Evolutionary conservation across 805 yeast species (phyloP).

Genomic region (Millerago galiae): DNA sequence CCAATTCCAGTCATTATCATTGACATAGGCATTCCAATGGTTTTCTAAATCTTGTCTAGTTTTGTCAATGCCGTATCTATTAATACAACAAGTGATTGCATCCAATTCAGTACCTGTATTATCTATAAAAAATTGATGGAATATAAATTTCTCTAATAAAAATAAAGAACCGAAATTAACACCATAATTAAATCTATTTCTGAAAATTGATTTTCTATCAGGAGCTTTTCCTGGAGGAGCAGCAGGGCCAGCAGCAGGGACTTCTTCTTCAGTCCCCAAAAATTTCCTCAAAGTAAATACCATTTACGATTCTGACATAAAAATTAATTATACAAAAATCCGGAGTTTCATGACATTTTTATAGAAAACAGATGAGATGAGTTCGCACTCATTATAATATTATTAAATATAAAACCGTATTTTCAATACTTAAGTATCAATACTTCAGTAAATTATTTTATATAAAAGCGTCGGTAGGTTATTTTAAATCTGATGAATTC

Average conservation of each 20-base stretch:
- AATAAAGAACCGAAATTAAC: constrained; percentile 82
- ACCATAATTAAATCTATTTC: constrained; percentile 63
- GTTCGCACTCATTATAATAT: too few species aligned
- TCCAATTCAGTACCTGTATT: constrained; percentile 65
- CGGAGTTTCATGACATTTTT: too few species aligned
- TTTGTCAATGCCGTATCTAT: constrained; percentile 44
- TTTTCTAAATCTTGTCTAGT: constrained; percentile 47
- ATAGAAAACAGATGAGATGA: too few species aligned
- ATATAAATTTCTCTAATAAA: constrained; percentile 77
- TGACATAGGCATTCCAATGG: constrained; percentile 62
- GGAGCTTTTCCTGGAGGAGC: constrained; percentile 27
- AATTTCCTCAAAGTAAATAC: constrained; percentile 6
- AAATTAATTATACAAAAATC: too few species aligned
- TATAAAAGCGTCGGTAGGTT: too few species aligned
- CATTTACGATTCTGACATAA: too few species aligned
- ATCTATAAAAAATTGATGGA: constrained; percentile 51
- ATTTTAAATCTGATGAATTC: too few species aligned
- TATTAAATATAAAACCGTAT: too few species aligned
- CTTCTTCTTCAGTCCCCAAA: not conserved
- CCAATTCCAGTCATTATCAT: constrained; percentile 78
- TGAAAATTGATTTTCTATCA: constrained; percentile 43
- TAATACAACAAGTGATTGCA: constrained; percentile 49
- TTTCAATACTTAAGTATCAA: too few species aligned
- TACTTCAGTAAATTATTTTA: too few species aligned
- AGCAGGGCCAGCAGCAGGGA: constrained; percentile 20